Evolutionary conservation across 2,329 filamentous ascomycete genomes (phyloP), one percentile per base, ranked within the genome.

Genomic region (Bisporella sp.): DNA sequence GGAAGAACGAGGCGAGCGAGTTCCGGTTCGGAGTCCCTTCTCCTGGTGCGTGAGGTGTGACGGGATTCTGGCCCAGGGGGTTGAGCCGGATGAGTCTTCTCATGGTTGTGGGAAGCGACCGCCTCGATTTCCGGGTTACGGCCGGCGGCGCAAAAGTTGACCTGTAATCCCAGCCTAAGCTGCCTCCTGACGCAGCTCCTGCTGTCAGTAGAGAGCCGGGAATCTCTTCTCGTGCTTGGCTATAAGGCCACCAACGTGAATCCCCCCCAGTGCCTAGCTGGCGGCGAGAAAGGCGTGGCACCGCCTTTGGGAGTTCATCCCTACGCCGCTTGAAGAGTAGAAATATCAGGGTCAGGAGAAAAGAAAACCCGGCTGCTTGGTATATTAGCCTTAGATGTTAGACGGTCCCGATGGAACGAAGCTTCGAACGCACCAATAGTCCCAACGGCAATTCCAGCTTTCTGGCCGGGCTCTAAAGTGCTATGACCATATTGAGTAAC

Each of bases 1-100:
- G 37, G 40, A 51, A 51, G 45, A 48, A 41, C 13, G 46, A 44
- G 49, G 45, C 41, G 40, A 51, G 45, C 33, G 49, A 48, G 12
- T 31, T 47, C 39, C 37, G 32, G 32, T 21, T 51, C 28, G 49
- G 28, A 45, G 21, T 48, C 6, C 39, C 31, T 48, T 29, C 49
- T 32, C 28, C 45, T 39, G 45, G 21, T 21, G 21, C 21, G 21
- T 21, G 21, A 21, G 21, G 21, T 21, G 21, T 21, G 21, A 50
- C 43, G 7, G 48, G 37, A 33, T 50, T 41, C 42, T 46, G 29
- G 13, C 37, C 33, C 21, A 46, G 37, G 29, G 42, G 48, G 32
- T 45, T 50, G 13, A 46, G 12, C 29, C 32, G 37, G 29, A 31
- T n/a, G n/a, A 50, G 48, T 35, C 35, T 35, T 46, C 28, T 46